Conservation (phyloP, 805 yeast genomes). For the Ogataea henricii region DNA sequence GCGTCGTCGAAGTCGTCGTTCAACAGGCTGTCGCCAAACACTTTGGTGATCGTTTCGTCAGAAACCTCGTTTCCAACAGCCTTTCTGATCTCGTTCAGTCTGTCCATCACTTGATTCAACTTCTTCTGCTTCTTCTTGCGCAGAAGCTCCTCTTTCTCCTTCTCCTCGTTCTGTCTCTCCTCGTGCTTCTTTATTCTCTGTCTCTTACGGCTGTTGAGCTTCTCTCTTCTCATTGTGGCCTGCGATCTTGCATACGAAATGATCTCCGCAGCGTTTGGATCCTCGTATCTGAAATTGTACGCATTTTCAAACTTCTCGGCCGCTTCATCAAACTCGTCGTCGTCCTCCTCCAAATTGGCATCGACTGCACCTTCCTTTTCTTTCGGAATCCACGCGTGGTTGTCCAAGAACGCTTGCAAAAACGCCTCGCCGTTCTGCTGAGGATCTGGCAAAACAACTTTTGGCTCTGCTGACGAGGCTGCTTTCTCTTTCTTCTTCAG, state of each 20-base stretch:
- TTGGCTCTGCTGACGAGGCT: neutral
- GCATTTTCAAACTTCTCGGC: constrained; percentile 91
- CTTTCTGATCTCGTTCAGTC: constrained; percentile 61
- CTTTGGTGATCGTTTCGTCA: constrained; percentile 60
- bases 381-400: constrained; percentile 88
- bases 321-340: constrained; percentile 87
- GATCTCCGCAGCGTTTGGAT: constrained; percentile 86
- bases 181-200: constrained; percentile 74
- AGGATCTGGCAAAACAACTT: constrained; percentile 61
- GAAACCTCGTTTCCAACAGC: constrained; percentile 67
- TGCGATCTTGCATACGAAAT: constrained; percentile 93
- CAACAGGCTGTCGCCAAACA: constrained; percentile 73
- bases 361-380: constrained; percentile 50
- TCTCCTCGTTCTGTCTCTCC: constrained; percentile 50
- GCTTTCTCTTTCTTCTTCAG: constrained; percentile 57
- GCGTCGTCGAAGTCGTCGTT: constrained; percentile 87
- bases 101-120: constrained; percentile 73
- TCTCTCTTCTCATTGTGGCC: constrained; percentile 85
- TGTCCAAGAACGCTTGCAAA: constrained; percentile 67
- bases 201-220: constrained; percentile 72
- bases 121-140: constrained; percentile 75
- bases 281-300: constrained; percentile 93
- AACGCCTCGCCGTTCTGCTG: constrained; percentile 64
- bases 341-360: constrained; percentile 57
- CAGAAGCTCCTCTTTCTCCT: constrained; percentile 58